These are phyloP conservation scores for Phaeotremella fagi DNA, from an alignment of 768 basidiomycete genomes.

Conservation along the genomic window DNA sequence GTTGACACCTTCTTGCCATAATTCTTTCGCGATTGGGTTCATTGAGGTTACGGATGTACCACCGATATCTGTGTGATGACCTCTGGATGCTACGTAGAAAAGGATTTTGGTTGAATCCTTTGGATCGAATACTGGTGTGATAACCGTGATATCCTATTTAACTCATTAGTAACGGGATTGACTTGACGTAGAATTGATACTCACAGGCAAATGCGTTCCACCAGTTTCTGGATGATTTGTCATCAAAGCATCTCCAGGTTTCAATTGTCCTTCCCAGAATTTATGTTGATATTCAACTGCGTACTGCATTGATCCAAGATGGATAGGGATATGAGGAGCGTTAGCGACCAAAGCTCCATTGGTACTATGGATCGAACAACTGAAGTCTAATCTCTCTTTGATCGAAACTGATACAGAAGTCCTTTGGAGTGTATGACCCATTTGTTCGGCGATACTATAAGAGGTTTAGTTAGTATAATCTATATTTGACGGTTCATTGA, in stretches of 20 bases:
- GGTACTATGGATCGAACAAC: conserved; percentile 33
- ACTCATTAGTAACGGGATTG: too few species aligned
- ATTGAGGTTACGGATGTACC: conserved; percentile 27
- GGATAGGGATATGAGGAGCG: conserved; percentile 36
- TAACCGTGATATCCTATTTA: conserved; percentile 29
- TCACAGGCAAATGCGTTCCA: conserved; percentile 27
- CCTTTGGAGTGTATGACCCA: conserved; percentile 32
- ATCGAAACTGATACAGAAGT: conserved; percentile 28
- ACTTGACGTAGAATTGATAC: too few species aligned
- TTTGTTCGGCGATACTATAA: conserved; percentile 32
- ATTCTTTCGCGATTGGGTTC: conserved; percentile 26
- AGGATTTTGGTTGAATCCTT: conserved; percentile 15
- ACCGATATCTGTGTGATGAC: conserved; percentile 14
- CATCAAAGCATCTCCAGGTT: conserved; percentile 28
- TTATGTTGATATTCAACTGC: conserved; percentile 28
- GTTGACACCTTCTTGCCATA: conserved; percentile 36
- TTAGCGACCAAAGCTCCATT: conserved; percentile 39
- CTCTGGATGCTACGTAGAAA: conserved; percentile 20
- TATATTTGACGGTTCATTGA: neutral
- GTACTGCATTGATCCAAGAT: conserved; percentile 30
- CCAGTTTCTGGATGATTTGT: conserved; percentile 20
- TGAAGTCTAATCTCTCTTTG: conserved; percentile 31
- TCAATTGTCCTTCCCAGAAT: conserved; percentile 11
- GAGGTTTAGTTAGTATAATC: conserved; percentile 7
- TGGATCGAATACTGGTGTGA: conserved; percentile 31